Evolutionary conservation across 1,284 basidiomycete species (phyloP), one percentile per base, ranked within the genome.

Genomic region (Neonothopanus nambi): DNA sequence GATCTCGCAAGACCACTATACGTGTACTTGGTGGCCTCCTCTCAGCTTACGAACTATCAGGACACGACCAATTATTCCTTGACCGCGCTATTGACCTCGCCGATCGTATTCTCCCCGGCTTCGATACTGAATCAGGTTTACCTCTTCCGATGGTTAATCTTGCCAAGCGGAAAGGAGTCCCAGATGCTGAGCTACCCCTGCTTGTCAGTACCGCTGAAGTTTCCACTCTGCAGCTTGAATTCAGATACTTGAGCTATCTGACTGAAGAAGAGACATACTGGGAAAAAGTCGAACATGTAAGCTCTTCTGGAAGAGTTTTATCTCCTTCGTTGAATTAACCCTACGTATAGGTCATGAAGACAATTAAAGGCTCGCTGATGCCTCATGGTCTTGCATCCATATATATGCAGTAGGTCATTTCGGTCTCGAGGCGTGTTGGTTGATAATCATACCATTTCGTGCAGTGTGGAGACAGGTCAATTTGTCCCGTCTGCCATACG

Each of bases 171-270:
- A 63, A 80, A 57, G 93, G 89, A 0, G 80, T 89, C 3, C 73
- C 81, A 0, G 87, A 93, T 58, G 60, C 57, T 1, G 84, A 88
- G 63, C 88, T 88, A 61, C 72, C 77, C 7, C 84, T 82, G 9
- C 70, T 89, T 15, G 82, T 89, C 48, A 91, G 89, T 63, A 87
- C 93, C 1, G 93, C 95, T 0, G 94, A 96, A 68, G 87, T 85
- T 7, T 80, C 88, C 1, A 94, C 90, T 1, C 70, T 94, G 23
- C 93, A 95, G 68, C 80, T 97, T 21, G 95, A 96, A 70, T 87
- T 98, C 69, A 87, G 89, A 62, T 96, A 97, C 65, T 78, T 98
- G n/a, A 85, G 85, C 38, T 72, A 89, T 57, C 68, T 96, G 46
- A 94, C 90, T 0, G 87, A 83, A 4, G 83, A 96, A 51, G 77